Percentiles rank a stretch among this genome's conserved stretches.
Evolutionary conservation across 2,329 filamentous ascomycete species (phyloP).

Genomic region (Rhinocladiella mackenziei): DNA sequence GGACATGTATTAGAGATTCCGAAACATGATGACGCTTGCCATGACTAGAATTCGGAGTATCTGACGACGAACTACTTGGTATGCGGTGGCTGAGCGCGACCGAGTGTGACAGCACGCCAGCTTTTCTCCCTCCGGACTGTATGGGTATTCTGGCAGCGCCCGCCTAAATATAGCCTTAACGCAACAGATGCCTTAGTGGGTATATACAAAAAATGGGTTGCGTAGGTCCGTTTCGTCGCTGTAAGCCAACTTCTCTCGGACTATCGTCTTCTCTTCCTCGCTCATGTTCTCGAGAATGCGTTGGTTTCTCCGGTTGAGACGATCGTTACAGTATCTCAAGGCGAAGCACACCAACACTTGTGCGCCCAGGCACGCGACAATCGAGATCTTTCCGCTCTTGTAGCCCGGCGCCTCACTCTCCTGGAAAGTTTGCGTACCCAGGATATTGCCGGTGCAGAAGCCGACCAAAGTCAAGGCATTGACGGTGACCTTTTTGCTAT

Average conservation of each 20-base stretch:
- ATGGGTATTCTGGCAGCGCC: too few relatives aligned
- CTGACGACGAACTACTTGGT: too few relatives aligned
- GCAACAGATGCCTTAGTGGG: conserved; percentile 23
- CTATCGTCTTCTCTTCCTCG: conserved; percentile 30
- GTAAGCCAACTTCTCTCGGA: conserved; percentile 32
- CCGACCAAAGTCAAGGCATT: conserved; percentile 45
- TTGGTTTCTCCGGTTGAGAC: conserved; percentile 33
- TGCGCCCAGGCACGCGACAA: conserved; percentile 30
- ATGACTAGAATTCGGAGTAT: too few relatives aligned
- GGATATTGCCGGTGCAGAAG: conserved; percentile 43
- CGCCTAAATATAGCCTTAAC: too few relatives aligned
- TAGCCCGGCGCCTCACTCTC: conserved; percentile 42
- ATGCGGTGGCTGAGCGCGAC: too few relatives aligned
- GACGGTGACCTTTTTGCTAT: conserved; percentile 50
- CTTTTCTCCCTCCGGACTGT: too few relatives aligned
- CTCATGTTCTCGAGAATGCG: conserved; percentile 31
- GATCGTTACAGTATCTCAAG: conserved; percentile 33
- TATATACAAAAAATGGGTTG: conserved; percentile 33
- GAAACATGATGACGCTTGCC: too few relatives aligned
- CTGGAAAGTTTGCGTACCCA: conserved; percentile 45
- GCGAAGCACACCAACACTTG: conserved; percentile 33
- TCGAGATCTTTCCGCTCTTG: conserved; percentile 35
- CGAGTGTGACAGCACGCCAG: too few relatives aligned
- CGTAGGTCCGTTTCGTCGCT: conserved; percentile 31
- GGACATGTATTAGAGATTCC: too few relatives aligned